These are phyloP conservation scores for Metrosideros polymorpha DNA, from an alignment of 441 rosid species.

Conservation along the genomic window DNA sequence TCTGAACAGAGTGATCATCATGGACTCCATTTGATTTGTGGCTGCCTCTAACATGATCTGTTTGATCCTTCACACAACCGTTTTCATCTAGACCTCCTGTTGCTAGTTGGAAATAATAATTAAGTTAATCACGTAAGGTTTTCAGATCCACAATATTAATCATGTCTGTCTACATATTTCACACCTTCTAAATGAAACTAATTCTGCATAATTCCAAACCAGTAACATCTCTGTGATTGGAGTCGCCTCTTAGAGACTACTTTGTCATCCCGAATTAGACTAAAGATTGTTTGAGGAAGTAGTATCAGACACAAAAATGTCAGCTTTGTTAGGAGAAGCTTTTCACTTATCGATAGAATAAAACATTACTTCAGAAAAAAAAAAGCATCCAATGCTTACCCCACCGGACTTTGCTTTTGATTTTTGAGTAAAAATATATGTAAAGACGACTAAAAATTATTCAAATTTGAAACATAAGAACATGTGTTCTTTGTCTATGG, in stretches of 20 bases:
- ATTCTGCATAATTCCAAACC: not conserved
- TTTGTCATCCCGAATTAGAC: not conserved
- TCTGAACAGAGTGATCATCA: conserved; percentile 33
- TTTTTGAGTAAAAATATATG: not conserved
- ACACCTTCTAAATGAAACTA: not conserved
- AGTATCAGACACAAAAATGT: not conserved
- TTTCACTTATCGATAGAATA: not conserved
- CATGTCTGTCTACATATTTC: not conserved
- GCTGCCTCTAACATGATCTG: conserved; percentile 21
- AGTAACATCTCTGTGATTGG: not conserved
- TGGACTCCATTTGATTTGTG: conserved; percentile 48
- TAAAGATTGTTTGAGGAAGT: not conserved
- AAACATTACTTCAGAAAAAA: not conserved
- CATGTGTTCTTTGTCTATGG: not conserved
- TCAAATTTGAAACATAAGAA: not conserved
- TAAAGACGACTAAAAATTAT: not conserved
- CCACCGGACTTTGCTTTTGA: not conserved
- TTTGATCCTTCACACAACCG: conserved; percentile 36
- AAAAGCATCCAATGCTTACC: not conserved
- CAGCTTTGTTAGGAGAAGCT: not conserved
- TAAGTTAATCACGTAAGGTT: not conserved
- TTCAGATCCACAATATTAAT: not conserved
- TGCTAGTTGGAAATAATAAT: not conserved
- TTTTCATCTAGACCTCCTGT: conserved; percentile 38
- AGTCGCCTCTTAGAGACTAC: not conserved